phyloP scores from a whole-genome alignment of 1,284 basidiomycete species.

The Xerocomus minutiporus region DNA sequence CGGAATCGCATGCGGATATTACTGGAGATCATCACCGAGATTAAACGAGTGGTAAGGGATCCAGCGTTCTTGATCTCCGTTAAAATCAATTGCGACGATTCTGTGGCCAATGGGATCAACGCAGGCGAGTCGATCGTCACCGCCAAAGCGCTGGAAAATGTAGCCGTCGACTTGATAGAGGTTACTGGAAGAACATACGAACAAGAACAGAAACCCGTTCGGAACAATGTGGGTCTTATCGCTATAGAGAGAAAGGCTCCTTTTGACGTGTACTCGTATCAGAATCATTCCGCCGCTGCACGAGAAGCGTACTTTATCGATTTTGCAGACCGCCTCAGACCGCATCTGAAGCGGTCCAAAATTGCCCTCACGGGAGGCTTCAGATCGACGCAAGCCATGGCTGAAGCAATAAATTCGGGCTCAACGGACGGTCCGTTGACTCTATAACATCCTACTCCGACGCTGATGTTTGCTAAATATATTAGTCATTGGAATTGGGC shows the following conservation, averaged over 20 bases:
- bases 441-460: background rate
- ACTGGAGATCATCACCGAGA: constrained; percentile 38
- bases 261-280: background rate
- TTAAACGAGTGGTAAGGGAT: constrained; percentile 26
- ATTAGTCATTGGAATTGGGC: constrained; percentile 41
- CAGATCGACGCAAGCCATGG: constrained; percentile 40
- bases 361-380: constrained; percentile 48
- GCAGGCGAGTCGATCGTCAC: constrained; percentile 42
- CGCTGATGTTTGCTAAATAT: background rate
- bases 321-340: constrained; percentile 41
- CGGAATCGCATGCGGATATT: constrained; percentile 40
- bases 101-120: constrained; percentile 18
- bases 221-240: constrained; percentile 14
- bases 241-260: background rate
- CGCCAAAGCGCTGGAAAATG: constrained; percentile 40
- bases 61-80: constrained; percentile 40
- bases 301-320: constrained; percentile 40
- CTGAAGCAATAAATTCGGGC: constrained; percentile 31
- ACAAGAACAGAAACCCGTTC: constrained; percentile 18
- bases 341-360: constrained; percentile 33
- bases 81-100: constrained; percentile 43
- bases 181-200: constrained; percentile 45
- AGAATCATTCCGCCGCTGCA: constrained; percentile 32
- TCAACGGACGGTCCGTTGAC: constrained; percentile 29
- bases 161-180: constrained; percentile 48